Evolutionary conservation across 1,284 basidiomycete species (phyloP).

Genomic region (Cerrena zonata): DNA sequence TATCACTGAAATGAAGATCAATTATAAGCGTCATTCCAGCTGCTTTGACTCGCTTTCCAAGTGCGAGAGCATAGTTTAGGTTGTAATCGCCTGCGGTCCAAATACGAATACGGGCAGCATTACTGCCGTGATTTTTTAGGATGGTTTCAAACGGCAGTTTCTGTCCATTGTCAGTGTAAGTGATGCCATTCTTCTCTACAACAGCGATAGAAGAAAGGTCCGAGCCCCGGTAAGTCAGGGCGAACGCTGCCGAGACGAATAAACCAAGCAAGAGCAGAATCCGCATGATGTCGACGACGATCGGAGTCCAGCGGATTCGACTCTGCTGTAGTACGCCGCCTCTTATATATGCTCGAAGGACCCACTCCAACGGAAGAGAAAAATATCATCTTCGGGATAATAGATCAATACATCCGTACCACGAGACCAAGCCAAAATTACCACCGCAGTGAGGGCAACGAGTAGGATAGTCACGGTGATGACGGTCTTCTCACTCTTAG

Average conservation of each 20-base stretch:
- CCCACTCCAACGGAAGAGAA: not conserved
- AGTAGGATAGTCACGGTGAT: too few relatives aligned
- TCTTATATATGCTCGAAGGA: not conserved
- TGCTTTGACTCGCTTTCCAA: slow-evolving; percentile 51
- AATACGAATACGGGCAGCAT: slow-evolving; percentile 53
- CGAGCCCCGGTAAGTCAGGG: slow-evolving; percentile 46
- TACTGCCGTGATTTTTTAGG: slow-evolving; percentile 46
- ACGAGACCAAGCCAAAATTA: not conserved
- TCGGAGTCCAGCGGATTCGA: too few relatives aligned
- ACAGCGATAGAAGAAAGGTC: slow-evolving; percentile 56
- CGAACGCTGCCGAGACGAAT: not conserved
- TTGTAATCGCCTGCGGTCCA: slow-evolving; percentile 59
- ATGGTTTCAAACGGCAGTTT: slow-evolving; percentile 48
- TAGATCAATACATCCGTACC: not conserved
- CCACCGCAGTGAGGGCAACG: not conserved
- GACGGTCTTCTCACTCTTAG: too few relatives aligned
- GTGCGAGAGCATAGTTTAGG: slow-evolving; percentile 45
- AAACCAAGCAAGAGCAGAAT: slow-evolving; percentile 1
- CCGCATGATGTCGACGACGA: not conserved
- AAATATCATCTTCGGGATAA: not conserved
- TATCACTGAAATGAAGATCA: slow-evolving; percentile 62
- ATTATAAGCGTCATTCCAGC: slow-evolving; percentile 54
- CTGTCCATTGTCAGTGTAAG: slow-evolving; percentile 42
- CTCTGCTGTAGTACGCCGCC: too few relatives aligned
- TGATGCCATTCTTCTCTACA: slow-evolving; percentile 45